Evolutionary conservation across 2,329 filamentous ascomycete genomes (phyloP).

Genomic region (Venturia pyrina): DNA sequence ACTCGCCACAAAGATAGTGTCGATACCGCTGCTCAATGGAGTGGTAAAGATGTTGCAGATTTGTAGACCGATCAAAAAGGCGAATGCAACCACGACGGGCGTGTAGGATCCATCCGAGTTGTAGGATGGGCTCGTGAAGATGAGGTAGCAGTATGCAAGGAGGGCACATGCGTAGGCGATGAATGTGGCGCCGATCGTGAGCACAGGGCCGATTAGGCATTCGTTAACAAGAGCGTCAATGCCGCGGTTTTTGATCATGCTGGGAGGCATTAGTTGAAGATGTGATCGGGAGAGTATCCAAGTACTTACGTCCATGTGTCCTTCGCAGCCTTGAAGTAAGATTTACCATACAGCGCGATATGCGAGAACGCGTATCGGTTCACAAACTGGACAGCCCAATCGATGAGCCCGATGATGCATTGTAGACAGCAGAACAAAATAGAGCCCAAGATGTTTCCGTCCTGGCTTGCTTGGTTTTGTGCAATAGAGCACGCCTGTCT

Average conservation of each 20-base stretch:
- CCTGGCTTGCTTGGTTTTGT: slow-evolving; percentile 49
- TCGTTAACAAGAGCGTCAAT: slow-evolving; percentile 86
- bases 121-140: slow-evolving; percentile 71
- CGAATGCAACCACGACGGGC: slow-evolving; percentile 68
- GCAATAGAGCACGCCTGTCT: slow-evolving; percentile 76
- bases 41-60: slow-evolving; percentile 85
- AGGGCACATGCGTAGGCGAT: slow-evolving; percentile 75
- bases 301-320: slow-evolving; percentile 63
- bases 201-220: slow-evolving; percentile 54
- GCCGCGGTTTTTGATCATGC: slow-evolving; percentile 82
- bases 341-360: slow-evolving; percentile 84
- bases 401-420: slow-evolving; percentile 65
- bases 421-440: slow-evolving; percentile 65
- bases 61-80: slow-evolving; percentile 84
- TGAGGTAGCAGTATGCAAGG: slow-evolving; percentile 76
- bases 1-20: slow-evolving; percentile 80
- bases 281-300: not conserved
- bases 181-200: slow-evolving; percentile 71
- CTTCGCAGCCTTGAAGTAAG: slow-evolving; percentile 78
- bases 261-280: slow-evolving; percentile 15
- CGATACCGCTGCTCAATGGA: slow-evolving; percentile 76
- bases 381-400: slow-evolving; percentile 81
- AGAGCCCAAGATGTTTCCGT: slow-evolving; percentile 58
- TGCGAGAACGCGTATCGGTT: slow-evolving; percentile 91
- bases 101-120: slow-evolving; percentile 61